Evolutionary conservation across 129 eudicot species (phyloP).

Genomic region (Pulicaria dysenterica): DNA sequence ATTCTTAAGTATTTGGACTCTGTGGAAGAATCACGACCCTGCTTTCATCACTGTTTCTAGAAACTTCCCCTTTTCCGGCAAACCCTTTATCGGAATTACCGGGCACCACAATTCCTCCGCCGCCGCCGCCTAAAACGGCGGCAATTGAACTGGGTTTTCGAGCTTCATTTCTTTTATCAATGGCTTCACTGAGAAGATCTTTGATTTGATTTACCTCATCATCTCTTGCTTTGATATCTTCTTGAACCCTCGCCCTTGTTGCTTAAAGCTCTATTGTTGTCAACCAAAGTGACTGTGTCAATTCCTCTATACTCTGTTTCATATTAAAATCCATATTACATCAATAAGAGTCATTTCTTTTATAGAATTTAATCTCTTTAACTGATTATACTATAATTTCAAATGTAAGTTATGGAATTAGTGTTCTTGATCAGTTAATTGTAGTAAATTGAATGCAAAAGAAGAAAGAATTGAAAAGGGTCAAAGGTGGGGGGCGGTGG

Average conservation of each 20-base stretch:
- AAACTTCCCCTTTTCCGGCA: slow-evolving; percentile 82
- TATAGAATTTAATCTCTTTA: too few species aligned
- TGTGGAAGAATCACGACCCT: too few species aligned
- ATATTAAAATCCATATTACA: slow-evolving; percentile 6
- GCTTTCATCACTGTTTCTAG: slow-evolving; percentile 79
- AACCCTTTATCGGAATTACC: slow-evolving; percentile 32
- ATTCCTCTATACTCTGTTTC: slow-evolving; percentile 62
- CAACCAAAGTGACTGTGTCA: slow-evolving; percentile 49
- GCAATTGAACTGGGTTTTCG: slow-evolving; percentile 29
- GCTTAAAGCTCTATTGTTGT: slow-evolving; percentile 70
- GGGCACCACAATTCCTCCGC: not conserved
- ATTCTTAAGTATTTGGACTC: too few species aligned
- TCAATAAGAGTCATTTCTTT: too few species aligned
- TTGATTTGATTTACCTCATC: slow-evolving; percentile 49
- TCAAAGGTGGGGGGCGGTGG: too few species aligned
- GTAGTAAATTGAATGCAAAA: not conserved
- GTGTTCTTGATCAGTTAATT: not conserved
- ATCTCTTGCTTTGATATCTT: slow-evolving; percentile 59
- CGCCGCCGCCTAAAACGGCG: slow-evolving; percentile 21
- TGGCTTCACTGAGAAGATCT: slow-evolving; percentile 45
- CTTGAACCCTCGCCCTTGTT: slow-evolving; percentile 58
- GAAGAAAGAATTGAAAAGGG: slow-evolving; percentile 2
- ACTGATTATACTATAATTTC: too few species aligned
- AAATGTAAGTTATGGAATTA: slow-evolving; percentile 11
- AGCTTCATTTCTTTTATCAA: slow-evolving; percentile 68